A percentile compares a stretch with the other conserved stretches of the same genome.
These are phyloP conservation scores for Phytopythium delawarense DNA, from an alignment of 352 stramenopile genomes.

Conservation along the genomic window DNA sequence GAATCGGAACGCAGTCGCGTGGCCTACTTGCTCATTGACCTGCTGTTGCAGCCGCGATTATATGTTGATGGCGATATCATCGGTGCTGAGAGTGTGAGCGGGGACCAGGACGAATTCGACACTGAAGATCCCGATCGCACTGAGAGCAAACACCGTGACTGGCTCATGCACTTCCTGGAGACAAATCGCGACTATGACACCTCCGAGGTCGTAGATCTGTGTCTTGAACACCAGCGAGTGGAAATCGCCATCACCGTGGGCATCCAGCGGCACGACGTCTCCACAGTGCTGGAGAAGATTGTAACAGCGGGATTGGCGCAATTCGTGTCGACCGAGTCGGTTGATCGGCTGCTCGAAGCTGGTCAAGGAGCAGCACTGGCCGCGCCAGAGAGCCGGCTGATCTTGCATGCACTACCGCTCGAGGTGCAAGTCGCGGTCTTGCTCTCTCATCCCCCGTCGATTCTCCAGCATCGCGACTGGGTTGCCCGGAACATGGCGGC, in stretches of 20 bases:
- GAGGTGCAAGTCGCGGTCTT: slow-evolving; percentile 54
- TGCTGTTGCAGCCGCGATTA: slow-evolving; percentile 60
- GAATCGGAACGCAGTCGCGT: slow-evolving; percentile 41
- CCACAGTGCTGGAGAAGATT: slow-evolving; percentile 51
- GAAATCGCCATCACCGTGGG: slow-evolving; percentile 67
- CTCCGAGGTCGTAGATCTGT: slow-evolving; percentile 56
- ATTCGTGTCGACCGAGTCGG: slow-evolving; percentile 31
- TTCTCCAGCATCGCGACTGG: slow-evolving; percentile 75
- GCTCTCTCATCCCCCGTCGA: slow-evolving; percentile 30
- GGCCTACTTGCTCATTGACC: slow-evolving; percentile 43
- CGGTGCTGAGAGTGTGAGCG: not conserved
- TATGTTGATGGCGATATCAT: slow-evolving; percentile 17
- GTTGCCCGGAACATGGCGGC: slow-evolving; percentile 43
- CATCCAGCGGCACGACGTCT: slow-evolving; percentile 37
- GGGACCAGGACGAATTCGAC: not conserved
- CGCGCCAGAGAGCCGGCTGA: slow-evolving; percentile 33
- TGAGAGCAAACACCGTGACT: slow-evolving; percentile 27
- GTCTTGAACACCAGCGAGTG: slow-evolving; percentile 59
- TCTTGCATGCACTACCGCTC: slow-evolving; percentile 47
- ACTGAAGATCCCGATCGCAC: not conserved
- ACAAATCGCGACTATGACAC: slow-evolving; percentile 59
- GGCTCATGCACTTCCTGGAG: slow-evolving; percentile 53
- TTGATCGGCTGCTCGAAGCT: slow-evolving; percentile 34
- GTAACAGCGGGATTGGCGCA: slow-evolving; percentile 33
- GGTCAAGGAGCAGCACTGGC: slow-evolving; percentile 39